phyloP scores from a whole-genome alignment of 2,329 filamentous ascomycete genomes.

The Fusarium sulawesiense region DNA sequence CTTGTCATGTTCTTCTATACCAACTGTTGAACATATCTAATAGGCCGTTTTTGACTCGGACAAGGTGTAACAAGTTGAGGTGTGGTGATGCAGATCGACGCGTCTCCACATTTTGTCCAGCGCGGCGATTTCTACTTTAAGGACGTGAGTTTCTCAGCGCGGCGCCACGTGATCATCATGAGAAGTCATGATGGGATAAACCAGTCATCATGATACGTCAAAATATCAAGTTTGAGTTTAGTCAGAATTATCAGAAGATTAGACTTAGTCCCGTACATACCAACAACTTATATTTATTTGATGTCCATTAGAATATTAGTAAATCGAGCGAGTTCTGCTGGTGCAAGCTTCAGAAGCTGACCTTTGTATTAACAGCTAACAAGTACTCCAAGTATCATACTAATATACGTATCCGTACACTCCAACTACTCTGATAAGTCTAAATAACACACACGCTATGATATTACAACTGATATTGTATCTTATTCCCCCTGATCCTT shows the following conservation, averaged over 20 bases:
- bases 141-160: neutral
- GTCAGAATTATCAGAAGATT: no score
- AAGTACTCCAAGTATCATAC: neutral
- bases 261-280: neutral
- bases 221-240: neutral
- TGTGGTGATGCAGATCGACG: constrained; percentile 35
- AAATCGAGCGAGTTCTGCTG: neutral
- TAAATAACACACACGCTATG: neutral
- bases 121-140: constrained; percentile 26
- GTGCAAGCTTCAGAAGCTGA: neutral
- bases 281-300: neutral
- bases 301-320: neutral
- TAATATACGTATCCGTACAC: neutral
- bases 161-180: constrained; percentile 25
- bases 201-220: neutral
- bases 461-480: constrained; percentile 18
- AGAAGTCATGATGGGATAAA: neutral
- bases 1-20: constrained; percentile 50
- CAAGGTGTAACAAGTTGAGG: constrained; percentile 5
- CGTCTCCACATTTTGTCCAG: constrained; percentile 42
- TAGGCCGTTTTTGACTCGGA: constrained; percentile 7
- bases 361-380: neutral
- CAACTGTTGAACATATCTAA: constrained; percentile 20
- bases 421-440: neutral
- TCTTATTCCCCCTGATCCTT: constrained; percentile 40